Evolutionary conservation across 805 yeast species (phyloP), one percentile per base, ranked within the genome.

Genomic region (Candida silvicultrix): DNA sequence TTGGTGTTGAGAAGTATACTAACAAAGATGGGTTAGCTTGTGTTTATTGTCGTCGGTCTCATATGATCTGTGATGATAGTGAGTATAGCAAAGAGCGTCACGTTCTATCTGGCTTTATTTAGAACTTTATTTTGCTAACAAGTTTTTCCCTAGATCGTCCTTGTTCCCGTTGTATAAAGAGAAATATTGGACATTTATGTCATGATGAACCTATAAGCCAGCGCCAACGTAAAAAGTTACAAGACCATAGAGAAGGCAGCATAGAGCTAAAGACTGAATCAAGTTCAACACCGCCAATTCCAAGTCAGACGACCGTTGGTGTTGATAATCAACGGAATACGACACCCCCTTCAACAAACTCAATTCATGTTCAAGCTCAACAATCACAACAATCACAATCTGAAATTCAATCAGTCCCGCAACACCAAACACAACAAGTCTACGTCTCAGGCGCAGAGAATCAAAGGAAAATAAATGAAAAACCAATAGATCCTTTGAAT

Each of bases 1-100:
- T 15, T 32, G 19, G 18, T 32, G 18, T 11, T 20, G 25, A 20
- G 23, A 11, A 29, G 5, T 9, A 29, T 21, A 37, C 39, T 37
- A 37, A 37, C 39, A 20, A 20, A 7, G 10, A 5, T 20, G 20
- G 16, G 11, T 14, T 20, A 37, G 95, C 98, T 0, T 90, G 98
- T 66, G 85, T 90, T 1, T 90, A 86, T 59, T 90, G 97, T 62
- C 77, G 97, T 36, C 71, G 98, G 45, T 87, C 96, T 0, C 98
- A 90, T 63, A 87, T 90, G 90, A 85, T 89, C 28, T 90, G 98
- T 66, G 96, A 89, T 62, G 84, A 81, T 38, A 37, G 39, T 37
- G 39, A 37, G 39, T 37, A 37, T 35, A 3, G 5, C 6, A 15
- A 18, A 4, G 16, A 11, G n/a, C n/a, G n/a, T n/a, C n/a, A n/a